Evolutionary conservation across 805 yeast genomes (phyloP).

Genomic region (Yamadazyma takamatsuzukensis): DNA sequence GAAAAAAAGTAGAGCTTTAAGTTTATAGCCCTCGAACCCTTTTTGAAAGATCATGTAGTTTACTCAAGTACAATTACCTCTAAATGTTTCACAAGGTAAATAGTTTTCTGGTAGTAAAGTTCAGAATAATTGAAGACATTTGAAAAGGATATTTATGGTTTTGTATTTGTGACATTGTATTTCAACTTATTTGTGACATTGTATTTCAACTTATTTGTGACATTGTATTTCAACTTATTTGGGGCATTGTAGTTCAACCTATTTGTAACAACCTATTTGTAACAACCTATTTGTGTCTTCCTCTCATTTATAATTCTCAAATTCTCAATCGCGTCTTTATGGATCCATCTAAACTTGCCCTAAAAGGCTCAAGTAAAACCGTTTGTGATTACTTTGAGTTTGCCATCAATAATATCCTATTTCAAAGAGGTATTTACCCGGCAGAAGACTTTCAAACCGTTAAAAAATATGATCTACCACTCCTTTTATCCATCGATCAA

Average conservation of each 20-base stretch:
- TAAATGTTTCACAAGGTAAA: too few relatives aligned
- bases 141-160: too few relatives aligned
- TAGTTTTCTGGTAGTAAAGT: too few relatives aligned
- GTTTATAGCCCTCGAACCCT: too few relatives aligned
- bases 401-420: conserved; percentile 75
- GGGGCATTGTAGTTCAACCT: neutral
- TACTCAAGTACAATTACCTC: too few relatives aligned
- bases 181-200: neutral
- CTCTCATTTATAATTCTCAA: too few relatives aligned
- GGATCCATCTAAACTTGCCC: conserved; percentile 42
- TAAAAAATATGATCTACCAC: conserved; percentile 72
- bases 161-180: neutral
- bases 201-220: neutral
- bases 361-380: conserved; percentile 74
- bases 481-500: conserved; percentile 69
- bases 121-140: too few relatives aligned
- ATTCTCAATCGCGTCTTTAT: conserved; percentile 2
- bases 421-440: conserved; percentile 88
- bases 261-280: too few relatives aligned
- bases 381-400: conserved; percentile 84
- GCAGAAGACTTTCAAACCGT: conserved; percentile 78
- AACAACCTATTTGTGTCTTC: too few relatives aligned
- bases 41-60: too few relatives aligned
- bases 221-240: neutral
- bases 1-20: too few relatives aligned